phyloP scores from a whole-genome alignment of 2,329 filamentous ascomycete species.

The Aspergillus arachidicola region DNA sequence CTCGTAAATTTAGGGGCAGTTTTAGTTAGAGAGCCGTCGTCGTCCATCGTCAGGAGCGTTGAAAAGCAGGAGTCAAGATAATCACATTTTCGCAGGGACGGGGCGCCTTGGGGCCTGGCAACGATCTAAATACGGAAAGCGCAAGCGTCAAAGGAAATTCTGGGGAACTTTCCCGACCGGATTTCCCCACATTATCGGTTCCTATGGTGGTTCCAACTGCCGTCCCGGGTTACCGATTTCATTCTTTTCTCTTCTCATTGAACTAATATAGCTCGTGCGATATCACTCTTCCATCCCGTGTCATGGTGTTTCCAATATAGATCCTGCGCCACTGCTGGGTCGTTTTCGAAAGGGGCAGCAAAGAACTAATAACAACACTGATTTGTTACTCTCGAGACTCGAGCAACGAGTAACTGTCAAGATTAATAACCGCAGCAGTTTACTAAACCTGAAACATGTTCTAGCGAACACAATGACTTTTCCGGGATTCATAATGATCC shows the following conservation, averaged over 20 bases:
- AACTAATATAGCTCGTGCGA: background rate
- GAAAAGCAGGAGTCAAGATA: background rate
- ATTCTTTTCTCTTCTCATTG: background rate
- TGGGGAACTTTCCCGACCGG: conserved; percentile 26
- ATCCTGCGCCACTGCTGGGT: background rate
- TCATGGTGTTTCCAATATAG: background rate
- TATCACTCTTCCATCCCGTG: too few relatives aligned
- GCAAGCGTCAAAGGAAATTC: background rate
- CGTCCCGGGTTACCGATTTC: background rate
- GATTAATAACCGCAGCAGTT: too few relatives aligned
- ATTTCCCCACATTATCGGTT: background rate
- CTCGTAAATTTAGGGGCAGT: conserved; percentile 17
- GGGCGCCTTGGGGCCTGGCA: background rate
- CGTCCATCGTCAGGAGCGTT: background rate
- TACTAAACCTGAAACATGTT: background rate
- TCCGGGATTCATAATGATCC: background rate
- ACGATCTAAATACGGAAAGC: background rate
- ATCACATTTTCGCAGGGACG: background rate
- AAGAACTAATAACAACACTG: background rate
- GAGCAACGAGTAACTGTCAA: too few relatives aligned
- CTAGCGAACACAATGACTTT: background rate
- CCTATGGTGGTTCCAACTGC: background rate
- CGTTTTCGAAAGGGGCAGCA: background rate
- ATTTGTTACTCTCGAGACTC: background rate
- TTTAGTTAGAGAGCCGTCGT: background rate